Conservation (phyloP, 1,139 yeast species). For the Taphrina pruni region DNA sequence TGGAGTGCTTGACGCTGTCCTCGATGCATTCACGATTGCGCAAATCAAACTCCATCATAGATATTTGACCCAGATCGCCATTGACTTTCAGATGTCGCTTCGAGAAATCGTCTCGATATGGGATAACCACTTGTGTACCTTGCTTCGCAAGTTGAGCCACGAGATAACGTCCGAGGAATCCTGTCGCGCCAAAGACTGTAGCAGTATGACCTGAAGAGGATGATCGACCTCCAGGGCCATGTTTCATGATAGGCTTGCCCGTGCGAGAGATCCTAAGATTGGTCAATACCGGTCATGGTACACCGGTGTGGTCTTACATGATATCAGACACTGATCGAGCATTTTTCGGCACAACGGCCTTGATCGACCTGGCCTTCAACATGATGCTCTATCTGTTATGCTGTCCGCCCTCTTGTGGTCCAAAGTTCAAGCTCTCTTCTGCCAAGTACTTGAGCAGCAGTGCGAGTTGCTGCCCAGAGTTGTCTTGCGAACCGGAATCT, state of each 20-base stretch:
- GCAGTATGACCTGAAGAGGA: constrained; percentile 92
- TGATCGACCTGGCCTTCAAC: constrained; percentile 26
- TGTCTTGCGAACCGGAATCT: constrained; percentile 3
- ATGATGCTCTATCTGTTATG: not conserved
- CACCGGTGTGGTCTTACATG: constrained; percentile 11
- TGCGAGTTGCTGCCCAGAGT: not conserved
- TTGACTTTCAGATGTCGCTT: constrained; percentile 79
- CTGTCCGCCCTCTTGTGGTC: not conserved
- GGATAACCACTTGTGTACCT: constrained; percentile 78
- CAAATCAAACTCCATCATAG: constrained; percentile 72
- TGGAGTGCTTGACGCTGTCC: constrained; percentile 80
- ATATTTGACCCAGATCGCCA: constrained; percentile 85
- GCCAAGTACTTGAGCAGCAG: not conserved
- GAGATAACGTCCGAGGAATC: constrained; percentile 77
- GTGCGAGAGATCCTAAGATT: constrained; percentile 66
- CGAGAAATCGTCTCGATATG: constrained; percentile 80
- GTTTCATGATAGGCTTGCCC: constrained; percentile 73
- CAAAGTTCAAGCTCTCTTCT: not conserved
- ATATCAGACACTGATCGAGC: constrained; percentile 35
- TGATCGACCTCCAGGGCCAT: constrained; percentile 79
- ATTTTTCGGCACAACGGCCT: constrained; percentile 18
- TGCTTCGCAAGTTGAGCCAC: constrained; percentile 66
- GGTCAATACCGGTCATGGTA: not conserved
- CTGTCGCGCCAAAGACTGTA: constrained; percentile 84
- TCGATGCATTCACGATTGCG: constrained; percentile 78